Base-by-base conservation (phyloP, 495 filamentous ascomycete genomes). In the Annulohypoxylon nitens region DNA sequence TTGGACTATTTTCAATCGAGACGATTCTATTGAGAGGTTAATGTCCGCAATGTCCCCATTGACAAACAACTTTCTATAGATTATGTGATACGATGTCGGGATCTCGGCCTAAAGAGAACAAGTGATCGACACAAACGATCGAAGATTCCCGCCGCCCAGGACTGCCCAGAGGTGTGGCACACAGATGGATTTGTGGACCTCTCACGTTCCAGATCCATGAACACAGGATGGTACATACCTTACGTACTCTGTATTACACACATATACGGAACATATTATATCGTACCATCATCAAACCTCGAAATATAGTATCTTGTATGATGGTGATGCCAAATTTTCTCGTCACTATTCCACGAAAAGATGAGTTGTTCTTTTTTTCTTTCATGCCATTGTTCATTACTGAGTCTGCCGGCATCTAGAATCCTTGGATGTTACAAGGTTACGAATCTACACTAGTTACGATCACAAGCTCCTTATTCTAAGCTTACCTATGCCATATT, bases 81-180 rank as follows among this genome's bases (percentile, higher is more conserved):
- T n/a, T 43, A 43, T n/a, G 55, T 66, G 61, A 67, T 64, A 67
- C 50, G 14, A 20, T 16, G 18, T 59, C 41, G 34, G 58, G 51
- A 50, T 74, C 72, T 75, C 72, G 72, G 48, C 72, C 72, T 64
- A 34, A 30, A 67, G 37, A 64, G 72, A 75, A 67, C 72, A 67
- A 64, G 45, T 54, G 72, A 75, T 75, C 72, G 72, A 75, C 72
- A 67, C 64, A 67, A 54, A 53, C 39, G 71, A 75, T 75, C 67
- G 67, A 75, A 67, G 72, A 70, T 70, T 70, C 67, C 71, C 67
- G 63, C 48, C 39, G 59, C 50, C 60, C 53, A 68, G 45, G 36
- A 50, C 50, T 62, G 51, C 62, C 67, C 67, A 70, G 67, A 43
- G 59, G 62, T 20, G 62, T 67, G 71, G 71, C 67, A 70, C 62